phyloP scores from a whole-genome alignment of 164 flowering plant genomes.

The Sedum album region DNA sequence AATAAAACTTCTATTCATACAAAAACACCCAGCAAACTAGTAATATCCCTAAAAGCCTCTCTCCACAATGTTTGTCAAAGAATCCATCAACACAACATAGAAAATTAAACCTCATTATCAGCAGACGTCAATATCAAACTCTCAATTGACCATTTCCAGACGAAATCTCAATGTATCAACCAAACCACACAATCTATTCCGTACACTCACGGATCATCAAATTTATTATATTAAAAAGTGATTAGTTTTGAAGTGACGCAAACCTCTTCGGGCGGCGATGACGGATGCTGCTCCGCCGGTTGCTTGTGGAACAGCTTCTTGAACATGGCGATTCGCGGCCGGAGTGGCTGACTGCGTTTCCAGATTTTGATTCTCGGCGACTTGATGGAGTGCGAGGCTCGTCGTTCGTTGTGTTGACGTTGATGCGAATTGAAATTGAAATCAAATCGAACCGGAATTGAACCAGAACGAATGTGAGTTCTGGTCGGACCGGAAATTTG shows the following conservation, averaged over 20 bases:
- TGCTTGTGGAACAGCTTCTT: slow-evolving; percentile 7
- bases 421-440: too few relatives aligned
- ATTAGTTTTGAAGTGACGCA: not conserved
- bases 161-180: not conserved
- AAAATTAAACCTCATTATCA: not conserved
- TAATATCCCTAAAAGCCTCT: not conserved
- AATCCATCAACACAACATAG: not conserved
- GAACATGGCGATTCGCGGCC: slow-evolving; percentile 1
- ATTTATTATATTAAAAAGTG: not conserved
- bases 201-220: slow-evolving; percentile 7
- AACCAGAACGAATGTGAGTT: too few relatives aligned
- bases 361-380: slow-evolving; percentile 4
- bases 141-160: not conserved
- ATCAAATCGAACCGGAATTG: too few relatives aligned
- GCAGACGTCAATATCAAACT: not conserved
- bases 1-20: not conserved
- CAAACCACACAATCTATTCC: slow-evolving; percentile 3
- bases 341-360: too few relatives aligned
- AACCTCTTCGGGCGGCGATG: not conserved
- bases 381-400: not conserved
- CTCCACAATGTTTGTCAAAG: not conserved
- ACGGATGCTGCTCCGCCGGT: not conserved
- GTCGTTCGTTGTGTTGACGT: too few relatives aligned
- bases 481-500: too few relatives aligned
- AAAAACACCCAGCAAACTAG: not conserved